A percentile compares a stretch with the other conserved stretches of the same genome.
These are phyloP conservation scores for Nicotiana benthamiana DNA, from an alignment of 257 asterid genomes.

Conservation along the genomic window DNA sequence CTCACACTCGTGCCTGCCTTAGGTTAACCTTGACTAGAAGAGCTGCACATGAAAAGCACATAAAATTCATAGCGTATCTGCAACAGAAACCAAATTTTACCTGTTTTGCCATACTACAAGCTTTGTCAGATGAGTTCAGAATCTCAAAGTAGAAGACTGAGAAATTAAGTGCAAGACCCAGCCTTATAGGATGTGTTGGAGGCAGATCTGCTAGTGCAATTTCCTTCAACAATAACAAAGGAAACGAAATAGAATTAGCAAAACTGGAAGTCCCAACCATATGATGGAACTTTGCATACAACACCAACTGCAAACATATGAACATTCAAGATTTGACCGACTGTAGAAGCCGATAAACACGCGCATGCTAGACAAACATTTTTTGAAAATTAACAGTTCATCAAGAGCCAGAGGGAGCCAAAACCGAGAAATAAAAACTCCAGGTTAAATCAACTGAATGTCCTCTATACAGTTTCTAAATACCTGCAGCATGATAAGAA, in stretches of 20 bases:
- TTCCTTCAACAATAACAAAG: conserved; percentile 24
- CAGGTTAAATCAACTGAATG: not conserved
- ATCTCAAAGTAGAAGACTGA: conserved; percentile 46
- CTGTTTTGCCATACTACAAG: conserved; percentile 47
- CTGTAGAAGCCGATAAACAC: not conserved
- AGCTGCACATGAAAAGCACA: not conserved
- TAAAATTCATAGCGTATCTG: not conserved
- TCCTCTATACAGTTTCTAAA: not conserved
- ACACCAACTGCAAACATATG: not conserved
- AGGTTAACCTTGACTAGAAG: not conserved
- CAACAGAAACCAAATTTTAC: conserved; percentile 11
- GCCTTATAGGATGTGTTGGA: conserved; percentile 45
- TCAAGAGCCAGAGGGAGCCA: not conserved
- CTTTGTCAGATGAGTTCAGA: conserved; percentile 43
- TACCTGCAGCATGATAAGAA: not conserved
- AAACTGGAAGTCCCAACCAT: not conserved
- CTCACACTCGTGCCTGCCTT: not conserved
- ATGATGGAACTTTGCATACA: not conserved
- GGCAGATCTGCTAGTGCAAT: conserved; percentile 37
- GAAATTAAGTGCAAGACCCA: conserved; percentile 44
- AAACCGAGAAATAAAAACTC: not conserved
- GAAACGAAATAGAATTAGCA: conserved; percentile 7
- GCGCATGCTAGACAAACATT: not conserved
- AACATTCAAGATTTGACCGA: not conserved
- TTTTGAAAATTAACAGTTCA: not conserved